Evolutionary conservation across 176 grass and related monocot genomes (phyloP).

Genomic region (Chloris gayana): DNA sequence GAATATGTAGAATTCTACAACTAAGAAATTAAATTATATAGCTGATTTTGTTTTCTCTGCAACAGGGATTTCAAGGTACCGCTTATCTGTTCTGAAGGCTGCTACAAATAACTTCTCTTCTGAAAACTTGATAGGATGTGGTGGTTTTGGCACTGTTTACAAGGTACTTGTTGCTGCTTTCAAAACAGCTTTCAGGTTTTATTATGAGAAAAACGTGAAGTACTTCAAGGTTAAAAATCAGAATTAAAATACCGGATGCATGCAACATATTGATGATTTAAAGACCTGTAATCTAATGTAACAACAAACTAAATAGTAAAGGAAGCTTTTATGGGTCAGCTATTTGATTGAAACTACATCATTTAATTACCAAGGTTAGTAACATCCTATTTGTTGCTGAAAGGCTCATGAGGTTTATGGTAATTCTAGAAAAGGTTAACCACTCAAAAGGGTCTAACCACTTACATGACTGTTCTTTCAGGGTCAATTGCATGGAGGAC

Average conservation of each 20-base stretch:
- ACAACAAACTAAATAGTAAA: too few relatives aligned
- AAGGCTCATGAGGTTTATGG: background rate
- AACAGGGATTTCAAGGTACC: background rate
- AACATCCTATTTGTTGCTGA: background rate
- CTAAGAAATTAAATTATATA: too few relatives aligned
- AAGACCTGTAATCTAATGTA: too few relatives aligned
- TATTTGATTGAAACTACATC: background rate
- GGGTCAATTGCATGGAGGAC: background rate
- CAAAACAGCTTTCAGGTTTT: too few relatives aligned
- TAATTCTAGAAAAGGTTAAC: background rate
- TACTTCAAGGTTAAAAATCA: too few relatives aligned
- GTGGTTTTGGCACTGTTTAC: background rate
- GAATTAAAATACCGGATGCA: too few relatives aligned
- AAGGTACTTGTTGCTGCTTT: background rate
- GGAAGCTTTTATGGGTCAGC: too few relatives aligned
- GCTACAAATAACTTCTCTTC: constrained; percentile 20
- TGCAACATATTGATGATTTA: too few relatives aligned
- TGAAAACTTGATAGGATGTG: background rate
- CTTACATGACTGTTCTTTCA: constrained; percentile 12
- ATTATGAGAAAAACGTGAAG: too few relatives aligned
- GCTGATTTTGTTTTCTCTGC: background rate
- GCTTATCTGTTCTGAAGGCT: background rate
- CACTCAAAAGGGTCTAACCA: too few relatives aligned
- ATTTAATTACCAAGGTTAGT: too few relatives aligned
- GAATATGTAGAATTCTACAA: background rate